Evolutionary conservation across 257 asterid genomes (phyloP).

Genomic region (Forsythia suspensa): DNA sequence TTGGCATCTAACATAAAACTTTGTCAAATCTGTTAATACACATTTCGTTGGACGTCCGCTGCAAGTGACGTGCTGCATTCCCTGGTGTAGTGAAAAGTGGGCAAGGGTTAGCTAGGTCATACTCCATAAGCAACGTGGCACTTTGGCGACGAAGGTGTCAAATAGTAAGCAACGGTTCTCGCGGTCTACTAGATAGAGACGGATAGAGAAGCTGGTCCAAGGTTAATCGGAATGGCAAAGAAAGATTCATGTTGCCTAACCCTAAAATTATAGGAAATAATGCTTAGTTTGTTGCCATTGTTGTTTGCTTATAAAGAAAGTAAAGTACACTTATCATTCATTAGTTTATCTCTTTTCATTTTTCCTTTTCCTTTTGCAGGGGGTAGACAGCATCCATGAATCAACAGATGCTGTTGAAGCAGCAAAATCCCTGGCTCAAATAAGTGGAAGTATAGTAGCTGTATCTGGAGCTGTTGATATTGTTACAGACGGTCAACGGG

Average conservation of each 20-base stretch:
- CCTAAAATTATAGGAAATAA: not conserved
- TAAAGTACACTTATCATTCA: not conserved
- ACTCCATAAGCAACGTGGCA: not conserved
- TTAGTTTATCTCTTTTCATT: not conserved
- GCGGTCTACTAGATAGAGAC: not conserved
- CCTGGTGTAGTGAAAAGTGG: not conserved
- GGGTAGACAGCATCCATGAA: slow-evolving; percentile 67
- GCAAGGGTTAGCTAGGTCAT: not conserved
- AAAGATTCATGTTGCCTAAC: not conserved
- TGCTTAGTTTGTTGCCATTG: not conserved
- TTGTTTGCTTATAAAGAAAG: not conserved
- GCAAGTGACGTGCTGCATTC: no score
- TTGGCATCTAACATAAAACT: not conserved
- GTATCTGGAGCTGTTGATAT: slow-evolving; percentile 85
- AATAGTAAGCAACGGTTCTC: not conserved
- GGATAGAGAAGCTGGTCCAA: not conserved
- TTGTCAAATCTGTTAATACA: not conserved
- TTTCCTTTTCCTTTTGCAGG: slow-evolving; percentile 39
- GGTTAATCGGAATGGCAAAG: not conserved
- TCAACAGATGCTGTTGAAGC: slow-evolving; percentile 79
- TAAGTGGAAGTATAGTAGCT: slow-evolving; percentile 59
- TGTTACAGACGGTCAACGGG: slow-evolving; percentile 70
- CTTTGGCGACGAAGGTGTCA: not conserved
- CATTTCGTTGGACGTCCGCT: not conserved
- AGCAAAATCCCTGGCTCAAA: slow-evolving; percentile 68